A percentile compares a stretch with the other conserved stretches of the same genome.
Conservation (phyloP, 2,329 filamentous ascomycete species). For the Alternaria incomplexa region DNA sequence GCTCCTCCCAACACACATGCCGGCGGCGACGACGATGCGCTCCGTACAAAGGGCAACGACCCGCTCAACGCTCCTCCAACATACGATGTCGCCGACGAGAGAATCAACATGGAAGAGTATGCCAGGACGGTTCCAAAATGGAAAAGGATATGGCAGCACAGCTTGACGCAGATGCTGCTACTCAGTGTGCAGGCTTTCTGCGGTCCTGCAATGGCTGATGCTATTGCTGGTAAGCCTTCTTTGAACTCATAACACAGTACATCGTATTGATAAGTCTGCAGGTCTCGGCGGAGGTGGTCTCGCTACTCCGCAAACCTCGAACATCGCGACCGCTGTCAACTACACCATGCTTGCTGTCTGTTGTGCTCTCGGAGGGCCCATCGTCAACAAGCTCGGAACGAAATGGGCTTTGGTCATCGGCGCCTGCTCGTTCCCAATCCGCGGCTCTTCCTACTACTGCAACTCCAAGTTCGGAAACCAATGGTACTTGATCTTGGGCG, state of each 20-base stretch:
- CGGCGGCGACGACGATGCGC: constrained; percentile 37
- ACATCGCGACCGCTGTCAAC: constrained; percentile 46
- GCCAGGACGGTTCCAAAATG: constrained; percentile 45
- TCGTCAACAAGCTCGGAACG: constrained; percentile 56
- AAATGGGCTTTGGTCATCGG: constrained; percentile 57
- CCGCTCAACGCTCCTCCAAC: constrained; percentile 27
- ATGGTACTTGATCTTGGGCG: constrained; percentile 49
- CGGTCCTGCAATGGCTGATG: constrained; percentile 40
- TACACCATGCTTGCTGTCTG: constrained; percentile 37
- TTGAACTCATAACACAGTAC: not conserved
- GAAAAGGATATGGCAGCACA: constrained; percentile 56
- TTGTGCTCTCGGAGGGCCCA: constrained; percentile 53
- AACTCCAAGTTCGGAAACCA: constrained; percentile 58
- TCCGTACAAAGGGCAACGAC: constrained; percentile 34
- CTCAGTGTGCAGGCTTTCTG: constrained; percentile 55
- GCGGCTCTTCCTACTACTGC: constrained; percentile 57
- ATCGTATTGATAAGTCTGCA: constrained; percentile 1
- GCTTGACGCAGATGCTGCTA: constrained; percentile 58
- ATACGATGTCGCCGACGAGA: constrained; percentile 30
- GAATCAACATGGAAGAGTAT: constrained; percentile 48
- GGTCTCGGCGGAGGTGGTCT: constrained; percentile 51
- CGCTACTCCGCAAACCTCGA: constrained; percentile 53
- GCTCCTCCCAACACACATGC: constrained; percentile 43
- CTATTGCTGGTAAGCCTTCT: constrained; percentile 30
- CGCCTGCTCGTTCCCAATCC: constrained; percentile 53